Conservation (phyloP, 495 filamentous ascomycete genomes). For the Aspergillus homomorphus region DNA sequence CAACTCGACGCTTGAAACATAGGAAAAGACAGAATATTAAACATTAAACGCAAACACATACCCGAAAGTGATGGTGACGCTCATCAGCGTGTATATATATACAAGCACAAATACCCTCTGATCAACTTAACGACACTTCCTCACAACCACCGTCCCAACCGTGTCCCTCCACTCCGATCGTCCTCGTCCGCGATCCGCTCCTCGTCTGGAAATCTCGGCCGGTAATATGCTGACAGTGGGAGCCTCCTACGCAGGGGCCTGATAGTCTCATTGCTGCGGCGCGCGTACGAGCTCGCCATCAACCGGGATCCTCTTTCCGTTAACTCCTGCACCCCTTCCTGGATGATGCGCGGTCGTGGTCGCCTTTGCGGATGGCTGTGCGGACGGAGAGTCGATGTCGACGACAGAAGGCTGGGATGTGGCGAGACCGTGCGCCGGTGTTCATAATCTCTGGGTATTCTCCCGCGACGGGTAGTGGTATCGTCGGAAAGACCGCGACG, state of each 20-base stretch:
- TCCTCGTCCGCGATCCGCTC: background rate
- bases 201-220: background rate
- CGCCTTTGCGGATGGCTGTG: background rate
- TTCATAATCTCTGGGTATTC: background rate
- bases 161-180: background rate
- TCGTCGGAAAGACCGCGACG: background rate
- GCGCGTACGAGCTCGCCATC: background rate
- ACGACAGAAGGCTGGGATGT: background rate
- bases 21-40: background rate
- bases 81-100: too few relatives aligned
- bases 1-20: background rate
- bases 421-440: background rate
- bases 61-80: too few relatives aligned
- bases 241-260: too few relatives aligned
- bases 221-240: too few relatives aligned
- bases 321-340: background rate
- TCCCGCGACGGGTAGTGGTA: too few relatives aligned
- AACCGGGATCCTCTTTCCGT: background rate
- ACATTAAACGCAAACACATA: background rate
- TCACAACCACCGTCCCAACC: background rate
- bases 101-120: background rate
- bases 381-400: background rate
- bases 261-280: background rate
- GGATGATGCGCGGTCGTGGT: background rate
- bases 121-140: background rate